A percentile compares a stretch with the other conserved stretches of the same genome.
phyloP scores from a whole-genome alignment of 2,329 filamentous ascomycete genomes.

The Immersiporthe knoxdaviesiana region DNA sequence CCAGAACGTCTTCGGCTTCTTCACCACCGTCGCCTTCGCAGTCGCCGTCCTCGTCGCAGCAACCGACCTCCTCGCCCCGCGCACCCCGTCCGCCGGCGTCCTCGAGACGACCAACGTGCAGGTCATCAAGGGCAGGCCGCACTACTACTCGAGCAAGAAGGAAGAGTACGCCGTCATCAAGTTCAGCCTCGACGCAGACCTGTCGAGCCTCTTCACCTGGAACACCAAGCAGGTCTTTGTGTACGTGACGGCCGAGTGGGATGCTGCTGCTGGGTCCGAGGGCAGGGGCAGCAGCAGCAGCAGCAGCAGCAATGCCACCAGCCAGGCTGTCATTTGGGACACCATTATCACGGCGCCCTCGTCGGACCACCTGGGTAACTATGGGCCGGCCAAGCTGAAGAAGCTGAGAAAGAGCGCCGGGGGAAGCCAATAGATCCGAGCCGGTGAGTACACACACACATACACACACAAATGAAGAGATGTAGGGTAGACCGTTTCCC shows the following conservation, averaged over 20 bases:
- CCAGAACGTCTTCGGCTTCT: slow-evolving; percentile 96
- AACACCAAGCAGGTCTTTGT: slow-evolving; percentile 99
- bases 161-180: slow-evolving; percentile 95
- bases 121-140: slow-evolving; percentile 91
- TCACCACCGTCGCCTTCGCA: slow-evolving; percentile 88
- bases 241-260: slow-evolving; percentile 84
- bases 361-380: slow-evolving; percentile 64
- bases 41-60: slow-evolving; percentile 80
- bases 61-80: slow-evolving; percentile 73
- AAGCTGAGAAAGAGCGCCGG: slow-evolving; percentile 63
- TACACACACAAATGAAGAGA: not conserved
- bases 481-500: not conserved
- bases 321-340: slow-evolving; percentile 93
- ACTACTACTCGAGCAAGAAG: slow-evolving; percentile 91
- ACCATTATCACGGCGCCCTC: slow-evolving; percentile 80
- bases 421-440: slow-evolving; percentile 64
- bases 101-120: slow-evolving; percentile 77
- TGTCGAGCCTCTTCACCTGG: slow-evolving; percentile 94
- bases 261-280: slow-evolving; percentile 38
- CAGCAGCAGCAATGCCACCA: slow-evolving; percentile 46
- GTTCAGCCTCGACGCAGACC: slow-evolving; percentile 91
- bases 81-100: slow-evolving; percentile 65
- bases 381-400: slow-evolving; percentile 62
- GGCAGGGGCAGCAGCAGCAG: slow-evolving; percentile 37
- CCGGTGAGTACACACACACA: slow-evolving; percentile 45